Evolutionary conservation across 2,329 filamentous ascomycete genomes (phyloP).

Genomic region (Kalmusia sp.): DNA sequence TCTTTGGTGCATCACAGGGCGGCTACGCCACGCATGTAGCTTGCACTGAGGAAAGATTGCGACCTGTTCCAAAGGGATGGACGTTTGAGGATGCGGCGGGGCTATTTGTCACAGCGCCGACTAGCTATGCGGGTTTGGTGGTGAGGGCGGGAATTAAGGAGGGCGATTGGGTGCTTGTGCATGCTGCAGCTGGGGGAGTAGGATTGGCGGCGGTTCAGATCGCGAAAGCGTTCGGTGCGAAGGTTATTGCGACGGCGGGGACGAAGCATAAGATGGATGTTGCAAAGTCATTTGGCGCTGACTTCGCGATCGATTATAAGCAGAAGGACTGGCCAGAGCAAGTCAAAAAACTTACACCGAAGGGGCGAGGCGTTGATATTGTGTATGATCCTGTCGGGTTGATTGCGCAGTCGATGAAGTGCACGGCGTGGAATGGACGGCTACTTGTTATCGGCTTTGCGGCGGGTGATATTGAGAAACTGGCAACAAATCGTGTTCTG

Average conservation of each 20-base stretch:
- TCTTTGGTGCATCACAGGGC: constrained; percentile 88
- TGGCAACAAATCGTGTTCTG: constrained; percentile 89
- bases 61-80: constrained; percentile 82
- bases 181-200: constrained; percentile 91
- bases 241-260: constrained; percentile 90
- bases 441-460: constrained; percentile 91
- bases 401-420: constrained; percentile 87
- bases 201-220: constrained; percentile 92
- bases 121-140: constrained; percentile 84
- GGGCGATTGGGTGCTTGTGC: constrained; percentile 85
- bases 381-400: constrained; percentile 95
- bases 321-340: constrained; percentile 67
- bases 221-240: constrained; percentile 89
- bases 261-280: constrained; percentile 80
- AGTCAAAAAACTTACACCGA: constrained; percentile 80
- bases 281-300: constrained; percentile 81
- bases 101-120: constrained; percentile 90
- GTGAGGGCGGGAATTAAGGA: constrained; percentile 76
- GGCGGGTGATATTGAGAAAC: constrained; percentile 84
- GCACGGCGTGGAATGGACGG: constrained; percentile 90
- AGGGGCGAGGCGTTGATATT: constrained; percentile 80
- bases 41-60: constrained; percentile 70
- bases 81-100: constrained; percentile 84
- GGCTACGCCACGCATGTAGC: constrained; percentile 81
- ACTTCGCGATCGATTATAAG: constrained; percentile 81